A percentile compares a stretch with the other conserved stretches of the same genome.
Evolutionary conservation across 208 protist genomes (phyloP).

Genomic region (Borovskyia barvae): DNA sequence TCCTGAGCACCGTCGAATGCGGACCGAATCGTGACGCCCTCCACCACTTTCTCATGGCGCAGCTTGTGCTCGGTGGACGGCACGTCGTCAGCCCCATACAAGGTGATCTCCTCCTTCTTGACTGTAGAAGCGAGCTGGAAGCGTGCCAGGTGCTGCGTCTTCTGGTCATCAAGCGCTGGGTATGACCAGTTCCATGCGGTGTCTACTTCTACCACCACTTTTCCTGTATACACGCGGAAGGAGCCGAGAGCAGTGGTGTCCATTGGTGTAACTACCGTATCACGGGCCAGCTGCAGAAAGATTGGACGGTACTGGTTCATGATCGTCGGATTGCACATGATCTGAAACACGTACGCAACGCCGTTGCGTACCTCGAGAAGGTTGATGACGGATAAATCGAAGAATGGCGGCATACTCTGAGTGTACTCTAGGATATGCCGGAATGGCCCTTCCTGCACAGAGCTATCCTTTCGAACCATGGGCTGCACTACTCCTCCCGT

Average conservation of each 20-base stretch:
- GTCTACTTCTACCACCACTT: conserved; percentile 46
- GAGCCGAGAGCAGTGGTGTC: conserved; percentile 41
- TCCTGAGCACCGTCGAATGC: conserved; percentile 54
- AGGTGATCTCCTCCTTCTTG: conserved; percentile 59
- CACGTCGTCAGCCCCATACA: conserved; percentile 42
- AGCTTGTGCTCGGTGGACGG: conserved; percentile 33
- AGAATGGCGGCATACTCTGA: conserved; percentile 65
- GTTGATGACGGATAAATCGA: conserved; percentile 71
- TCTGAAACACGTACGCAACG: conserved; percentile 78
- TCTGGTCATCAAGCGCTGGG: conserved; percentile 5
- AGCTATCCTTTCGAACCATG: conserved; percentile 50
- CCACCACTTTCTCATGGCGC: conserved; percentile 39
- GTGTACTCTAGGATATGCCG: conserved; percentile 65
- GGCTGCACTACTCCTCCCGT: conserved; percentile 63
- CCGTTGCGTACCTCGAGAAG: conserved; percentile 66
- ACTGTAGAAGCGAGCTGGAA: conserved; percentile 46
- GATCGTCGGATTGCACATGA: conserved; percentile 68
- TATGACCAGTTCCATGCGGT: conserved; percentile 56
- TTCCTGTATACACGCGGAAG: conserved; percentile 48
- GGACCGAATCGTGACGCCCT: conserved; percentile 50
- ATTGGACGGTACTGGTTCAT: conserved; percentile 55
- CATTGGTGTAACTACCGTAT: conserved; percentile 39
- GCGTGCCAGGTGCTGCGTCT: conserved; percentile 17
- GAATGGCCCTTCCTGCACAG: conserved; percentile 47
- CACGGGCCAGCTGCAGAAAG: conserved; percentile 66